phyloP scores from a whole-genome alignment of 208 protist species.

The Acanthamoeba lenticulata region DNA sequence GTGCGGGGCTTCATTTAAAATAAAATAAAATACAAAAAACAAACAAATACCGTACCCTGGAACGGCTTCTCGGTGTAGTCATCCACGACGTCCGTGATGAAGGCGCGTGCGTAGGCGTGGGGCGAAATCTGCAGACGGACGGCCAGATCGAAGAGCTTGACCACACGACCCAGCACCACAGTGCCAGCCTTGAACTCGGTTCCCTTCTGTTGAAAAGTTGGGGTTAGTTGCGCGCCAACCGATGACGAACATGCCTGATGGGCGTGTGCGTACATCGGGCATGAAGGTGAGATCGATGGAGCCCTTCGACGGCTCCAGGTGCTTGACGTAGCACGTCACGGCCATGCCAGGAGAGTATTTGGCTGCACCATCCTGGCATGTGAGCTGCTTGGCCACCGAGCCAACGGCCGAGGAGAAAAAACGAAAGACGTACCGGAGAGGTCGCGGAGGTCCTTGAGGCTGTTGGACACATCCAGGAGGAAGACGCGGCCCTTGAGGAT shows the following conservation, averaged over 20 bases:
- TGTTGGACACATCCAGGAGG: constrained; percentile 59
- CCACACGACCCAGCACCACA: constrained; percentile 8
- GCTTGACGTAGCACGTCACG: constrained; percentile 61
- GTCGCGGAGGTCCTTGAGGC: neutral
- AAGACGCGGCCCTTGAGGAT: constrained; percentile 53
- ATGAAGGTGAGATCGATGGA: constrained; percentile 22
- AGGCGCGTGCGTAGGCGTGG: constrained; percentile 46
- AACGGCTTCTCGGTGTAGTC: constrained; percentile 62
- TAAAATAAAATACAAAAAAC: neutral
- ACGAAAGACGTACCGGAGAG: neutral
- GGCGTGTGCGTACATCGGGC: neutral
- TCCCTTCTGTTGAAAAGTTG: neutral
- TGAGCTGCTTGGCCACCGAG: too few species aligned
- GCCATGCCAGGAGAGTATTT: constrained; percentile 52
- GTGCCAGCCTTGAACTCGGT: neutral
- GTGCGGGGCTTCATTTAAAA: too few species aligned
- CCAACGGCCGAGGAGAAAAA: too few species aligned
- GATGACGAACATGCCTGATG: neutral
- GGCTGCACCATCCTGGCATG: neutral
- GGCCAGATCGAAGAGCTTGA: neutral
- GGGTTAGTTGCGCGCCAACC: neutral
- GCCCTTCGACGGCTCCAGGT: constrained; percentile 15
- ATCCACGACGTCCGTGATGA: constrained; percentile 56
- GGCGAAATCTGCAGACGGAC: constrained; percentile 58
- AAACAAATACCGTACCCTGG: neutral